Evolutionary conservation across 2,329 filamentous ascomycete species (phyloP), one percentile per base, ranked within the genome.

Genomic region (Beauveria australis): DNA sequence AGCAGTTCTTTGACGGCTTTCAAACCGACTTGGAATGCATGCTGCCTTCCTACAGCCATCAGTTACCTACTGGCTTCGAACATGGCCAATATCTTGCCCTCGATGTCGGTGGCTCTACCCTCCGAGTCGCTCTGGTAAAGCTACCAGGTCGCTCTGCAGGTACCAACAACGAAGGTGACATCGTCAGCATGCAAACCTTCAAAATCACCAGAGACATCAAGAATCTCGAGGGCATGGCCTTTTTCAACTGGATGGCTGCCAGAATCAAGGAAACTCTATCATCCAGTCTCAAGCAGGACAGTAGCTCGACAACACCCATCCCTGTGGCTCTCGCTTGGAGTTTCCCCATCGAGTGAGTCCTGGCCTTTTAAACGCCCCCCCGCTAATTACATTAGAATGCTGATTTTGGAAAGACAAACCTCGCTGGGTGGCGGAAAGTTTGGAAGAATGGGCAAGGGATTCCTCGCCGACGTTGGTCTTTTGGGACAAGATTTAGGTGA

Each of bases 201-300:
- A 79, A 77, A 67, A 87, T 88, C 65, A 78, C 76, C 59, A 76
- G 75, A 30, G 72, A 77, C 22, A 74, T 87, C 58, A 87, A 84
- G 71, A 73, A 75, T 61, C 75, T 87, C 1, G 75, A 80, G 63
- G 86, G 86, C 18, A 78, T 79, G 66, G 76, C 72, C 0, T 88
- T 89, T 67, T 89, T 89, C 65, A 79, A 85, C 68, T 89, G 86
- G 86, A 86, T 89, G 79, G 85, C 85, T 0, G 75, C 76, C 47
- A 79, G 78, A 64, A 85, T 88, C 66, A 70, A 75, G 56, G 80
- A 86, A 53, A 84, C 83, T 1, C 72, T 88, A 12, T 71, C 74
- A 7, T 74, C 74, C 48, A 78, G 77, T 19, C 67, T 75, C 24
- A 72, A 75, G 49, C 69, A 72, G 3, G 71, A 69, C 24, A 70